phyloP scores from a whole-genome alignment of 164 flowering plant genomes.

The Sedum album region DNA sequence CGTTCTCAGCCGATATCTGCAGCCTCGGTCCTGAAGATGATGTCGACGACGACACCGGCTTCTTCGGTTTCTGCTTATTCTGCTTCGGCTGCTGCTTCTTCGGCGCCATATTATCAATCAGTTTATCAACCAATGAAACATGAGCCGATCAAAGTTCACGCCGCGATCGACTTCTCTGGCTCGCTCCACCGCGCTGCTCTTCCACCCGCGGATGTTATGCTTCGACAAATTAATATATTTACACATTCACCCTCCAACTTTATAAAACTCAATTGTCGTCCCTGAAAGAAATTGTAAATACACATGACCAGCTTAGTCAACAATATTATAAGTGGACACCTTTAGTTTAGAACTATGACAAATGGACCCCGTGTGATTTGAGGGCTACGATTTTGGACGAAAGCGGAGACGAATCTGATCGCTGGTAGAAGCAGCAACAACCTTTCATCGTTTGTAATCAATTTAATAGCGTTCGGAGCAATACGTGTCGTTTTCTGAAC shows the following conservation, averaged over 20 bases:
- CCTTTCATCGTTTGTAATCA: not conserved
- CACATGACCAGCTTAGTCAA: not conserved
- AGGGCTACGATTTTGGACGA: too few species aligned
- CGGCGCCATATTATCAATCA: not conserved
- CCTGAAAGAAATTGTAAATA: not conserved
- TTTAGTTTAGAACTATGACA: too few species aligned
- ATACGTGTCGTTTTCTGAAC: not conserved
- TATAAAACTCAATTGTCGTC: not conserved
- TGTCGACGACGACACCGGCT: slow-evolving; percentile 12
- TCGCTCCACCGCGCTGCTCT: not conserved
- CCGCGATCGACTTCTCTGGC: not conserved
- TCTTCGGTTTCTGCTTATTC: not conserved
- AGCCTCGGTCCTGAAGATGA: slow-evolving; percentile 53
- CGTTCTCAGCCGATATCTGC: slow-evolving; percentile 82
- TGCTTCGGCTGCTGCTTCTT: slow-evolving; percentile 1
- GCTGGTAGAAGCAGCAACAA: not conserved
- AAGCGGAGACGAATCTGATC: not conserved
- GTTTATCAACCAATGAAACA: not conserved
- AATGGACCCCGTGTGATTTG: too few species aligned
- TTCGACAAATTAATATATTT: not conserved
- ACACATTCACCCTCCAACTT: not conserved
- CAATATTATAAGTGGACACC: too few species aligned
- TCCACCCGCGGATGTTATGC: too few species aligned
- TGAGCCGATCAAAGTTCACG: too few species aligned
- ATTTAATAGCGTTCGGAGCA: not conserved